These are phyloP conservation scores for Vitis labrusca DNA, from an alignment of 164 flowering plant genomes.

Conservation along the genomic window DNA sequence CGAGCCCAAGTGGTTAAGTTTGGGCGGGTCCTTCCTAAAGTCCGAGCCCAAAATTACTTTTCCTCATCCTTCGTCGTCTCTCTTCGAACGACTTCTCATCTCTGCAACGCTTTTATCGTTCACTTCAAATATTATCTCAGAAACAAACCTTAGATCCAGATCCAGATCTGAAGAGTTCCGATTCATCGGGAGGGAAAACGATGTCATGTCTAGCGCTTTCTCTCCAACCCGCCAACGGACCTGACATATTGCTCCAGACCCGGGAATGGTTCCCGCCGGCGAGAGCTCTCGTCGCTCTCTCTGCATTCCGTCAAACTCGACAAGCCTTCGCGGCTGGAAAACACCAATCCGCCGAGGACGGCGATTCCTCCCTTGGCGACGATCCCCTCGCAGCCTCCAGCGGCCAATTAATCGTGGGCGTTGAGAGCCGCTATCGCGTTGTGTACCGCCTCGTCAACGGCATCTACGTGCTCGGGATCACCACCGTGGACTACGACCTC, in stretches of 20 bases:
- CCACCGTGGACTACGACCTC: conserved; percentile 67
- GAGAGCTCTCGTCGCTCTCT: conserved; percentile 82
- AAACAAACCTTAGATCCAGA: too few species aligned
- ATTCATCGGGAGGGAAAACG: neutral
- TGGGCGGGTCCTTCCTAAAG: too few species aligned
- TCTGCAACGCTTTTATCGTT: too few species aligned
- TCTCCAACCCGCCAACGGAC: conserved; percentile 83
- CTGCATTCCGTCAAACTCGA: conserved; percentile 83
- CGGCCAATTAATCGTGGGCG: conserved; percentile 92
- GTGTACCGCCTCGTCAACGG: conserved; percentile 87
- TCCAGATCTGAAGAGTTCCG: too few species aligned
- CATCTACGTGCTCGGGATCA: conserved; percentile 81
- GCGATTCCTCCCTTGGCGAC: conserved; percentile 63
- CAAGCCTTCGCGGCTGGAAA: conserved; percentile 51
- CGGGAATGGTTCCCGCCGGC: conserved; percentile 99
- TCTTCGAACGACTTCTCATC: too few species aligned
- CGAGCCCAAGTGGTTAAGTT: too few species aligned
- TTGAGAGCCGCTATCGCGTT: conserved; percentile 81
- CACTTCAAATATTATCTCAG: too few species aligned
- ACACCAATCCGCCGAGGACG: conserved; percentile 16
- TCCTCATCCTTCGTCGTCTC: too few species aligned
- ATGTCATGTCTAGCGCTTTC: conserved; percentile 95
- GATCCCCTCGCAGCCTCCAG: conserved; percentile 91
- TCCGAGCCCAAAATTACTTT: too few species aligned
- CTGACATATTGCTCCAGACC: conserved; percentile 89